Evolutionary conservation across 2,329 filamentous ascomycete genomes (phyloP).

Genomic region (Curvularia sp.): DNA sequence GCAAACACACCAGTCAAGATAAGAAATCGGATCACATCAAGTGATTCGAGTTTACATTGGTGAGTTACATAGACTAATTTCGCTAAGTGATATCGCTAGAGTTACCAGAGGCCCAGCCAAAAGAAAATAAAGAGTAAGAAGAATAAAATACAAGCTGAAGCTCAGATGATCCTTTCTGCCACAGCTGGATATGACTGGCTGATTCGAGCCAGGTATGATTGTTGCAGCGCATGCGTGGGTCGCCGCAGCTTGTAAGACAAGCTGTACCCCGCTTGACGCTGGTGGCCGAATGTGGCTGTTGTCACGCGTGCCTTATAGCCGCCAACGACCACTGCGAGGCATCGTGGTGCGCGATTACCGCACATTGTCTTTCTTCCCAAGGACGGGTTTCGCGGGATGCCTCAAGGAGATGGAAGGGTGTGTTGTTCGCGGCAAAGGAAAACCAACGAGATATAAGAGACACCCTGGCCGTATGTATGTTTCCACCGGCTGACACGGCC

Average conservation of each 20-base stretch:
- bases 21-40: not conserved
- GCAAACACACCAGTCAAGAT: not conserved
- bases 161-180: not conserved
- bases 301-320: slow-evolving; percentile 10
- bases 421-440: slow-evolving; percentile 2
- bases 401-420: slow-evolving; percentile 4
- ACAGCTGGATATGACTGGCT: not conserved
- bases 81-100: slow-evolving; percentile 9
- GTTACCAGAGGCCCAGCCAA: not conserved
- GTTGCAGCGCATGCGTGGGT: slow-evolving; percentile 6
- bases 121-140: slow-evolving; percentile 5
- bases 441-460: slow-evolving; percentile 6
- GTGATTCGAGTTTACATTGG: not conserved
- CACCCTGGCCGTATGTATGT: slow-evolving; percentile 9
- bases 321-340: slow-evolving; percentile 1
- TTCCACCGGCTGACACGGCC: not conserved
- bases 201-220: not conserved
- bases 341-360: not conserved
- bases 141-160: not conserved
- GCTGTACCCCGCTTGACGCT: slow-evolving; percentile 9
- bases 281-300: slow-evolving; percentile 10
- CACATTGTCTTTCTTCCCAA: not conserved
- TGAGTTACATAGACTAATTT: not conserved
- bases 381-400: not conserved
- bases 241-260: slow-evolving; percentile 8